Evolutionary conservation across 441 rosid species (phyloP), one percentile per base, ranked within the genome.

Genomic region (Omphalea diandra): DNA sequence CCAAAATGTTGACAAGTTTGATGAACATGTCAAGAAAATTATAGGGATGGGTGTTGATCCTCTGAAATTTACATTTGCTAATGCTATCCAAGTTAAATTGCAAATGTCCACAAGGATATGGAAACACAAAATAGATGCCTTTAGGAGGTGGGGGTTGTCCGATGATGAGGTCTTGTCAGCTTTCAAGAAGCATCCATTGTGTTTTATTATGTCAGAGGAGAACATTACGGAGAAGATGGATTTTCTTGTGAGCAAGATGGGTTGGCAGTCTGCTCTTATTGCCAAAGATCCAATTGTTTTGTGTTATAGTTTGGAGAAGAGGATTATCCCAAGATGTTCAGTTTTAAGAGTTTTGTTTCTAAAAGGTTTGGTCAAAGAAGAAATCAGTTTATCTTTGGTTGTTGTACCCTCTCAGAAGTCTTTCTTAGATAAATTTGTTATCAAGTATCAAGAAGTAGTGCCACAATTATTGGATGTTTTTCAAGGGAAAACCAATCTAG

Each of bases 121-220:
- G 75, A 77, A 69, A 33, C 65, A 24, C 52, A 76, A 76, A 38
- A 5, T 73, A 18, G 43, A 59, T 14, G 29, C 53, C 29, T 76
- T n/a, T 47, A 46, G 40, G 74, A 62, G 55, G 63, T 79, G 78
- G 75, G 84, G 76, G 38, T 72, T 71, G 80, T 74, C 79, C 15
- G 68, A 69, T 44, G 70, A 68, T 40, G 75, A 71, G 38, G 43
- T 78, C 57, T 41, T 27, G 3, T n/a, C 9, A 0, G 76, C 76
- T 5, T 76, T 80, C 46, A 20, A 18, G 9, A 70, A 59, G 57
- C 0, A n/a, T 18, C 83, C 83, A n/a, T 5, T 11, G 35, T 53
- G 17, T 54, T 57, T 76, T 71, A 8, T 0, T 3, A 0, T 18
- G 1, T 73, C 76, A 1, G 68, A 67, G 38, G 56, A 76, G 41